Conservation (phyloP, 768 basidiomycete genomes). For the Mycena maculata region DNA sequence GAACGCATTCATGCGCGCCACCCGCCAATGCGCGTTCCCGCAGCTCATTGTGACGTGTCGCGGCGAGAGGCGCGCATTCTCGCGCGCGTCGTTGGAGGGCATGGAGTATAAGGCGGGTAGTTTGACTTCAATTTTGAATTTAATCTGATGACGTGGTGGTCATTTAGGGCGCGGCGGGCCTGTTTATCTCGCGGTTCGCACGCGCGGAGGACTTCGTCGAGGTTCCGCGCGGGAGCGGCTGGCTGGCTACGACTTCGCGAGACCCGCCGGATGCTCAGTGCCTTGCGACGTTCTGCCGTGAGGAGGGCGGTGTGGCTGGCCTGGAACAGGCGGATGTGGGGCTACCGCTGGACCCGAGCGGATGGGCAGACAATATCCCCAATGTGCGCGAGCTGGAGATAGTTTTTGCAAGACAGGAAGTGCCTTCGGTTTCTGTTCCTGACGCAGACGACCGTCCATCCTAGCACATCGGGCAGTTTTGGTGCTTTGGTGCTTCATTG, state of each 20-base stretch:
- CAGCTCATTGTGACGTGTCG: conserved; percentile 24
- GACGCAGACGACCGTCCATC: too few species aligned
- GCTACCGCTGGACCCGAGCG: conserved; percentile 13
- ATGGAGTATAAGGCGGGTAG: conserved; percentile 2
- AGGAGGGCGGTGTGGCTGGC: neutral
- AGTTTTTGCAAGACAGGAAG: neutral
- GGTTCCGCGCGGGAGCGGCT: neutral
- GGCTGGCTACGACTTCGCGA: neutral
- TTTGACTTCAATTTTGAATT: too few species aligned
- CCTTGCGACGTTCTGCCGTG: conserved; percentile 23
- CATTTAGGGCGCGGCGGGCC: conserved; percentile 13
- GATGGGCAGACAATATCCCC: conserved; percentile 11
- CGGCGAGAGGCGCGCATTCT: conserved; percentile 10
- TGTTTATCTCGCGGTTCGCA: conserved; percentile 20
- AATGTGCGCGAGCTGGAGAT: conserved; percentile 25
- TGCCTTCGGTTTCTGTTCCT: neutral
- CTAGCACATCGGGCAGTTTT: too few species aligned
- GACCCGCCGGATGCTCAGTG: neutral
- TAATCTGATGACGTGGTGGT: neutral
- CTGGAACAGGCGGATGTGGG: too few species aligned
- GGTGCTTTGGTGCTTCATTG: too few species aligned
- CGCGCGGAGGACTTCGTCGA: conserved; percentile 13
- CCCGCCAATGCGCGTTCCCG: conserved; percentile 21
- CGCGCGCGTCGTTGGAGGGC: neutral
- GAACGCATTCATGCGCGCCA: conserved; percentile 17